Conservation (phyloP, 2,329 filamentous ascomycete genomes). For the Hypocreales sp. region DNA sequence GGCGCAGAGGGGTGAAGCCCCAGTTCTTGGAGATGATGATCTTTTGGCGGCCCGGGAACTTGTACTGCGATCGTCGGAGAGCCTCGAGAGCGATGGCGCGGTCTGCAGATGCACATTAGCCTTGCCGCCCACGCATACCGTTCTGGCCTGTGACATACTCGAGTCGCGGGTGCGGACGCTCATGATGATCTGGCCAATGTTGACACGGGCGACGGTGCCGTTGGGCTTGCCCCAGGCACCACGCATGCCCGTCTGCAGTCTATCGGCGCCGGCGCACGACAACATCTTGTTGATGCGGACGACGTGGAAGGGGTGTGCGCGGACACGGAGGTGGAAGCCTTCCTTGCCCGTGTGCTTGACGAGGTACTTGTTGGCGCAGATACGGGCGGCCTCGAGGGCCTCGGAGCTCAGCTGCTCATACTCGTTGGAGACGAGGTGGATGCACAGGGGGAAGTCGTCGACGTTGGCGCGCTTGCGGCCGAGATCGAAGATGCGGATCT, state of each 20-base stretch:
- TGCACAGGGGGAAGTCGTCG: slow-evolving; percentile 98
- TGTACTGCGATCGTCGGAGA: slow-evolving; percentile 98
- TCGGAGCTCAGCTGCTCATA: slow-evolving; percentile 99
- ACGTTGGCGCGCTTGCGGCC: slow-evolving; percentile 97
- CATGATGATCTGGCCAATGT: slow-evolving; percentile 99
- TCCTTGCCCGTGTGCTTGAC: slow-evolving; percentile 61
- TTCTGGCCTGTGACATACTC: too few species aligned
- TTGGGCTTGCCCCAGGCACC: slow-evolving; percentile 99
- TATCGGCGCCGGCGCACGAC: slow-evolving; percentile 99
- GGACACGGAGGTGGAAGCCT: slow-evolving; percentile 58
- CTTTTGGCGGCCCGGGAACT: slow-evolving; percentile 99
- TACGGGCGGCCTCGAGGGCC: slow-evolving; percentile 98
- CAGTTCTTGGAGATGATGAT: slow-evolving; percentile 99
- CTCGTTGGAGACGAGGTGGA: slow-evolving; percentile 99
- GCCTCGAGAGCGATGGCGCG: slow-evolving; percentile 91
- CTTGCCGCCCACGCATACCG: too few species aligned
- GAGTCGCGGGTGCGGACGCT: slow-evolving; percentile 93
- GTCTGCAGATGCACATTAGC: slow-evolving; percentile 34
- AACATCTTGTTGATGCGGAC: slow-evolving; percentile 99
- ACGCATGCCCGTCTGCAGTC: slow-evolving; percentile 99
- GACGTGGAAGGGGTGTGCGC: slow-evolving; percentile 98
- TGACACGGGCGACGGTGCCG: slow-evolving; percentile 97
- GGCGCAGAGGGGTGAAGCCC: slow-evolving; percentile 97
- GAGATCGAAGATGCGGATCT: slow-evolving; percentile 96
- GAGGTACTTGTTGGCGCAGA: slow-evolving; percentile 98